Base-by-base conservation (phyloP, 108 stramenopile genomes). In the Pseudonitzschia multiseries region DNA sequence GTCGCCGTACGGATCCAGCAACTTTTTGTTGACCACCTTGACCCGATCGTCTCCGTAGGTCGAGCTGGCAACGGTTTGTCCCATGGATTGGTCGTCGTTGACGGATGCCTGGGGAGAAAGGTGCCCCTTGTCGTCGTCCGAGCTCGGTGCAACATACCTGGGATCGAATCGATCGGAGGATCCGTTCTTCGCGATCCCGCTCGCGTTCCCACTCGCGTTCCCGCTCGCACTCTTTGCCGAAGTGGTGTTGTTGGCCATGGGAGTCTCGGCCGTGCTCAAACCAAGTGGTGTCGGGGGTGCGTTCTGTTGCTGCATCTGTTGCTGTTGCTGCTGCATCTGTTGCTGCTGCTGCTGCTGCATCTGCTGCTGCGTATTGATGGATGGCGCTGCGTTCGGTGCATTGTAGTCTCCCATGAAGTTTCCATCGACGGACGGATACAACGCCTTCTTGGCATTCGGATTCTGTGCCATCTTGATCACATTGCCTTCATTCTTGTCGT, bases 1-100 rank as follows among this genome's bases (percentile, higher is more conserved):
- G 65, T 91, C 87, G 26, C 92, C 92, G 70, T 93, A 91, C 8
- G 88, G 85, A 80, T 93, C 92, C 51, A 70, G 40, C 17, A 83
- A 40, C 15, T 18, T 67, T 61, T 80, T 70, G 26, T 78, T 73
- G 44, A 65, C 54, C 14, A 83, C 86, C 70, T 87, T 81, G 57
- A 79, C 67, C 21, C 86, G 86, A 64, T 87, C 86, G 59, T 87
- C 83, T 27, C 86, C 86, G 44, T 79, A 86, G 46, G 86, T 86
- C 2, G 79, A 81, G 48, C 71, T 70, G 27, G 86, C 86, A 8
- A 86, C 81, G 9, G 86, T 86, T 24, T 82, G 73, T 53, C 73
- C 85, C 24, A 82, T 46, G 31, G 72, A 69, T 22, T 27, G 20
- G 61, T 79, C 70, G 59, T 84, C 83, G 59, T n/a, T n/a, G n/a